A percentile compares a stretch with the other conserved stretches of the same genome.
These are phyloP conservation scores for Basipetospora chlamydospora DNA, from an alignment of 2,329 filamentous ascomycete genomes.

Conservation along the genomic window DNA sequence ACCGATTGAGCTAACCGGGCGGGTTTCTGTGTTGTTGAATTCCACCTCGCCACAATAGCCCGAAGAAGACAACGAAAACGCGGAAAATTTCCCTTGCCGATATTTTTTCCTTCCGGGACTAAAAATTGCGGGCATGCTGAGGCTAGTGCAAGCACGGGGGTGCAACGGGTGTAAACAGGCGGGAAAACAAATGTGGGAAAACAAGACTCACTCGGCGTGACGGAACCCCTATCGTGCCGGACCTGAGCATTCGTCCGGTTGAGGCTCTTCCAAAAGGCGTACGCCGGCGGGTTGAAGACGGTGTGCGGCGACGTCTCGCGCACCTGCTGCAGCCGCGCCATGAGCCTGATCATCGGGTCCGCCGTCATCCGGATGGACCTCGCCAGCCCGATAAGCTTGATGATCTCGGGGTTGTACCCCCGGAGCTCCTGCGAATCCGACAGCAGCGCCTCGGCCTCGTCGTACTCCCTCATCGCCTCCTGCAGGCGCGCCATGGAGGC, in stretches of 20 bases:
- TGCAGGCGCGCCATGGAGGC: slow-evolving; percentile 24
- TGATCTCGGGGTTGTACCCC: slow-evolving; percentile 30
- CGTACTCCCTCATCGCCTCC: slow-evolving; percentile 29
- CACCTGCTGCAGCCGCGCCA: slow-evolving; percentile 32
- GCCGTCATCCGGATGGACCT: slow-evolving; percentile 39
- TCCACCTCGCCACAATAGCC: too few species aligned
- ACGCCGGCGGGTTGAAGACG: slow-evolving; percentile 33
- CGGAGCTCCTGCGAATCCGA: slow-evolving; percentile 29
- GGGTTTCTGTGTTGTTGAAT: too few species aligned
- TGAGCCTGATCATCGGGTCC: slow-evolving; percentile 28
- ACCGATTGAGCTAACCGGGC: slow-evolving; percentile 54
- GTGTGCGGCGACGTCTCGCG: slow-evolving; percentile 23
- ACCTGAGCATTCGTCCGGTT: slow-evolving; percentile 41
- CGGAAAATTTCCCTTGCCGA: too few species aligned
- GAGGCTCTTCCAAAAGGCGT: slow-evolving; percentile 36
- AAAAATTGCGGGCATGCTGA: too few species aligned
- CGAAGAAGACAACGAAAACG: too few species aligned
- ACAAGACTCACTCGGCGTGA: slow-evolving; percentile 30
- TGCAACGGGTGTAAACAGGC: too few species aligned
- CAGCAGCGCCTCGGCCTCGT: slow-evolving; percentile 29
- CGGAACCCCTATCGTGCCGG: slow-evolving; percentile 41
- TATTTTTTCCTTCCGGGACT: too few species aligned
- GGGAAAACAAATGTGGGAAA: too few species aligned
- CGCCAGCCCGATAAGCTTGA: slow-evolving; percentile 39
- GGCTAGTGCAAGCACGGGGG: too few species aligned